A percentile compares a stretch with the other conserved stretches of the same genome.
These are phyloP conservation scores for Phytophthora rubi DNA, from an alignment of 352 stramenopile genomes.

Conservation along the genomic window DNA sequence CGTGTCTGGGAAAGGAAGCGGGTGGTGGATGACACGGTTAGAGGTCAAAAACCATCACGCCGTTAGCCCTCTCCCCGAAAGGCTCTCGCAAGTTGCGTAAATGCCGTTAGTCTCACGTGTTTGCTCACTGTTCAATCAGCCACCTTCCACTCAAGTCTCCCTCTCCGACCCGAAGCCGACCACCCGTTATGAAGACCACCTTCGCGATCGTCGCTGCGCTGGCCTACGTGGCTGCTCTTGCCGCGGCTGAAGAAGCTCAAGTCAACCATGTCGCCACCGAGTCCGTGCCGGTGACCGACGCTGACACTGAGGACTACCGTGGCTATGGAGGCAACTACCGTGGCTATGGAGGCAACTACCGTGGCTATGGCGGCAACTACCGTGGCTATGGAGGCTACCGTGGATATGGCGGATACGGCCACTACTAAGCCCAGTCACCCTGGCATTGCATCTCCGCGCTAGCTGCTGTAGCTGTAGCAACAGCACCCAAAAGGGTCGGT, in stretches of 20 bases:
- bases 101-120: background rate
- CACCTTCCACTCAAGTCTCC: slow-evolving; percentile 8
- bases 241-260: slow-evolving; percentile 3
- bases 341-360: background rate
- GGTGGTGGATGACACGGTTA: slow-evolving; percentile 6
- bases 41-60: background rate
- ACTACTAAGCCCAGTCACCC: slow-evolving; percentile 4
- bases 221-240: background rate
- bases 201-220: slow-evolving; percentile 21
- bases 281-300: background rate
- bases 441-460: background rate
- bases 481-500: too few species aligned
- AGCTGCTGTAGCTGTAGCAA: too few species aligned
- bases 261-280: slow-evolving; percentile 6
- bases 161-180: background rate
- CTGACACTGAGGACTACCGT: slow-evolving; percentile 7
- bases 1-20: slow-evolving; percentile 10
- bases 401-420: background rate
- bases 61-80: too few species aligned
- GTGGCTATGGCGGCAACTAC: background rate
- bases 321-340: slow-evolving; percentile 1
- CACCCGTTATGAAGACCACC: slow-evolving; percentile 27
- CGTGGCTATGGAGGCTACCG: background rate
- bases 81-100: background rate
- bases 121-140: slow-evolving; percentile 19